Base-by-base conservation (phyloP, 768 basidiomycete species). In the Rhizopogon vesiculosus region DNA sequence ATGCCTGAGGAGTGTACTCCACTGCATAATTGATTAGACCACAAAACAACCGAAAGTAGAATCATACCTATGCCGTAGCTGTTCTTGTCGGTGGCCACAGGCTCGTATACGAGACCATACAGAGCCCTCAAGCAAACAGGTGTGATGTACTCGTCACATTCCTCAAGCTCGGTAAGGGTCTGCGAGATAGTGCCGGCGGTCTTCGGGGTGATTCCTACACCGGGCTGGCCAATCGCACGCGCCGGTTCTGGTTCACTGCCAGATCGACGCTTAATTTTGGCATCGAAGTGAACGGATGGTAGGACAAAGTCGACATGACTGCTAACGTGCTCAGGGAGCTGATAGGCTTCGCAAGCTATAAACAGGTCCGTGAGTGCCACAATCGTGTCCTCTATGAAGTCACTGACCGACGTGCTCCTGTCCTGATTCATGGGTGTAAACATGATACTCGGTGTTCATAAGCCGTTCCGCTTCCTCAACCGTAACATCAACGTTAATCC, bases 261-360 rank as follows among this genome's bases (percentile, higher is more conserved):
- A 38, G 65, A 42, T 48, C 66, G 59, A 56, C 61, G 57, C 31
- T 58, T 53, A 53, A 65, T 33, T 53, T 58, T 62, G 10, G 57
- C 51, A 51, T 70, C 66, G 25, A 74, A 74, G 61, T 72, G 63
- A 1, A 72, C 62, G 9, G 68, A 68, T 9, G 69, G 69, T 0
- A 61, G 69, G 42, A 71, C 66, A 51, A 74, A 62, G 49, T 74
- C 69, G 15, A 72, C 61, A 46, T 74, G 73, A 35, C 64, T 59
- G 7, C 45, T 55, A 25, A 74, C 49, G 51, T 72, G 57, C 13
- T 56, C 61, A 8, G 72, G 73, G 29, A 74, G 57, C 42, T 65
- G 66, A 56, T 74, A 74, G 5, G 64, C 64, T 10, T 70, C 60
- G 56, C 70, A 75, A 19, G 64, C 72, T 70, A 55, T 7, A 7